A percentile compares a stretch with the other conserved stretches of the same genome.
These are phyloP conservation scores for Kwoniella bestiolae DNA, from an alignment of 768 basidiomycete species.

Conservation along the genomic window DNA sequence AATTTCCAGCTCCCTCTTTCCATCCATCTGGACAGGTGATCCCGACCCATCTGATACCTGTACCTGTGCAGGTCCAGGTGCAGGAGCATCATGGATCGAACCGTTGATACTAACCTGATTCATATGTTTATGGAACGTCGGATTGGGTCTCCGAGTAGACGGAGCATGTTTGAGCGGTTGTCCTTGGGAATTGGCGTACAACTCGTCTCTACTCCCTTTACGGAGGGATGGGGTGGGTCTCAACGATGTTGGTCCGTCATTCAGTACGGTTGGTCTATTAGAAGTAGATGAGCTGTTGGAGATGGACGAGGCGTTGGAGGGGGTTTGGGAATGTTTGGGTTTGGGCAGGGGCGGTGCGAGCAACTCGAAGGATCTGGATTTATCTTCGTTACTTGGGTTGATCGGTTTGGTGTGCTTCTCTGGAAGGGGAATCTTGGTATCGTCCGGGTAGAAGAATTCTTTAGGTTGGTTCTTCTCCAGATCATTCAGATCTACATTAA, in stretches of 20 bases:
- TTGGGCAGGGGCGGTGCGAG: not conserved
- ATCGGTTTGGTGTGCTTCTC: not conserved
- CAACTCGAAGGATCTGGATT: not conserved
- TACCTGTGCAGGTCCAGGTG: too few species aligned
- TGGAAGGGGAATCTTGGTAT: not conserved
- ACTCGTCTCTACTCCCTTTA: not conserved
- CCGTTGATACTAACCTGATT: constrained; percentile 1
- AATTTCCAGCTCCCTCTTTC: not conserved
- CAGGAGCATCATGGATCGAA: not conserved
- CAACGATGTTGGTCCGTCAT: not conserved
- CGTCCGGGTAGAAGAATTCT: not conserved
- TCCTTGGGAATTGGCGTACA: not conserved
- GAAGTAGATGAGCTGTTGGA: not conserved
- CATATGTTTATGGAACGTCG: not conserved
- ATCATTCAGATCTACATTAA: not conserved
- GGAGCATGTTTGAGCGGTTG: constrained; percentile 4
- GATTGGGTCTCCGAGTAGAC: constrained; percentile 1
- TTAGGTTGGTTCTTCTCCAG: not conserved
- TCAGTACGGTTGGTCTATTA: not conserved
- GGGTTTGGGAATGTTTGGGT: not conserved
- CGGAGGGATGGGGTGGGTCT: not conserved
- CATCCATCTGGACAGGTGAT: not conserved
- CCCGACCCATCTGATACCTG: not conserved
- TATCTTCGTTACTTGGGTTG: not conserved
- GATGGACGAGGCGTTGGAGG: not conserved